Conservation (phyloP, 805 yeast species). For the Starmerella sp. region DNA sequence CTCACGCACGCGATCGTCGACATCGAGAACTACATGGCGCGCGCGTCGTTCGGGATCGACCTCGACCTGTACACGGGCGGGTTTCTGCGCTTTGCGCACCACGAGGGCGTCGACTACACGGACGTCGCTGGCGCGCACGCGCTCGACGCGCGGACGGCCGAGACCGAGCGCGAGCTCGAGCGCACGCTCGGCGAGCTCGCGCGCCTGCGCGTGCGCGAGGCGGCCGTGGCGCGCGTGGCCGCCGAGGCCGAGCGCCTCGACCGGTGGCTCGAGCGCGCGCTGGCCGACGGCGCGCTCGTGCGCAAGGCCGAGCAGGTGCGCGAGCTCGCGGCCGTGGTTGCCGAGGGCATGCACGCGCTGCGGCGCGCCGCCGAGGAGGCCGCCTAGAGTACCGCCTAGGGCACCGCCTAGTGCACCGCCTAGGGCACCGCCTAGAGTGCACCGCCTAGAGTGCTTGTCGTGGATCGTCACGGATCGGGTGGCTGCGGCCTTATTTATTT, state of each 20-base stretch:
- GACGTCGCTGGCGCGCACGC: slow-evolving; percentile 3
- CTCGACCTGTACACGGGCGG: slow-evolving; percentile 13
- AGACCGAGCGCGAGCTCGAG: slow-evolving; percentile 4
- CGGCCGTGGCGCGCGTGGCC: neutral
- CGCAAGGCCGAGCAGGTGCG: neutral
- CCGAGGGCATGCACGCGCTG: neutral
- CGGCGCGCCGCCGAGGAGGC: neutral
- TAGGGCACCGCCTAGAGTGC: too few species aligned
- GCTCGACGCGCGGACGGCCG: neutral
- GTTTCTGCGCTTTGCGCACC: slow-evolving; percentile 14
- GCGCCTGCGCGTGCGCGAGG: neutral
- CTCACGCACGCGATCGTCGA: neutral
- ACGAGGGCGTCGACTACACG: slow-evolving; percentile 17
- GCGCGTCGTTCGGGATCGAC: slow-evolving; percentile 9
- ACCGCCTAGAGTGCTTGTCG: too few species aligned
- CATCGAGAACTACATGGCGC: slow-evolving; percentile 11
- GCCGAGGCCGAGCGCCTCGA: neutral
- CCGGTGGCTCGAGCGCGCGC: slow-evolving; percentile 5
- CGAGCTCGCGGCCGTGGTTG: neutral
- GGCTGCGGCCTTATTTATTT: neutral
- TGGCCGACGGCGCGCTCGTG: slow-evolving; percentile 1
- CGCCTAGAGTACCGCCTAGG: neutral
- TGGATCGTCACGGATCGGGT: too few species aligned
- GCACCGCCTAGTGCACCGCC: neutral
- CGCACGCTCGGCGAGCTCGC: neutral